Evolutionary conservation across 352 stramenopile species (phyloP), one percentile per base, ranked within the genome.

Genomic region (Globisporangium emineosum): DNA sequence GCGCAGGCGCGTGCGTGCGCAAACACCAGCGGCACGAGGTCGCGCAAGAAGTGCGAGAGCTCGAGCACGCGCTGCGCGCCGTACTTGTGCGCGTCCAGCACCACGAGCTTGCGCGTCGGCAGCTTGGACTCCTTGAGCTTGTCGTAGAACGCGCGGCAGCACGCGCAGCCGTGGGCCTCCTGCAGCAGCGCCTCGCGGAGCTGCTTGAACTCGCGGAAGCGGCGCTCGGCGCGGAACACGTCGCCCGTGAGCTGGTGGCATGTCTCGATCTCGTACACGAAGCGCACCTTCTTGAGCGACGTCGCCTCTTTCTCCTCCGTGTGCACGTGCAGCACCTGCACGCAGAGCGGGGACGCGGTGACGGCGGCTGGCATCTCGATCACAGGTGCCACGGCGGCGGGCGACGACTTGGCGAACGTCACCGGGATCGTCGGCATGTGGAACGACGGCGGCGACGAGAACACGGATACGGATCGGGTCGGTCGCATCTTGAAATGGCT

Each of bases 221-320:
- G 72, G 27, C 81, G 77, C 47, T 88, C 69, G 17, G 67, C 67
- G 64, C 65, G 74, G 67, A 73, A 89, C 40, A 89, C 63, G 30
- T 88, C 79, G 45, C 81, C 79, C 7, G 81, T 86, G 35, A 71
- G 56, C 35, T 85, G 76, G 55, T 89, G 75, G 58, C 79, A 90
- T 56, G 81, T 83, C 73, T 90, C 81, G 63, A 90, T 84, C 64
- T 88, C 77, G 71, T 89, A 90, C 67, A 90, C 79, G 45, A 90
- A 90, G 50, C 77, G 79, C 40, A 67, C 78, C 70, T 83, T 90
- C 67, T 84, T 86, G 62, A 88, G 67, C 32, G 76, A 72, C 35
- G 57, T 27, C 19, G 57, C 51, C 32, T 79, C 62, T 60, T 90
- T 90, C 68, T 77, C 72, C 62, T 88, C 79, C 5, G 76, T 62